Evolutionary conservation across 106 monocot species (phyloP).

Genomic region (Phalaenopsis equestris): DNA sequence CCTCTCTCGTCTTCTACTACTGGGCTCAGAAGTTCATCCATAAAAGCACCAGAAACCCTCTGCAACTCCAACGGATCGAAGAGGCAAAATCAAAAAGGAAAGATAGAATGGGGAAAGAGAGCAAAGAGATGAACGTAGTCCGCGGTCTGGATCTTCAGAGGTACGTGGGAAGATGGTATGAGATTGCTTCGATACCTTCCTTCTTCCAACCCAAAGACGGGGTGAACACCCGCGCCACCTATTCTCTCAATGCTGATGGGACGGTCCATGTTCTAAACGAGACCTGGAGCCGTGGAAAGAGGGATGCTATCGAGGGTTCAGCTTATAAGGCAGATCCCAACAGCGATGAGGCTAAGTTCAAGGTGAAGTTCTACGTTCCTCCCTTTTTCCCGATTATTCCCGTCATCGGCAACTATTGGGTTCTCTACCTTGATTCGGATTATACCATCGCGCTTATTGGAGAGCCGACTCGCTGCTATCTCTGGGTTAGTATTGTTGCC

Average conservation of each 20-base stretch:
- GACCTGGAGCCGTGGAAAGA: constrained; percentile 80
- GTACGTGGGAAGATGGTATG: constrained; percentile 99
- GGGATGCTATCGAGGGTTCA: constrained; percentile 59
- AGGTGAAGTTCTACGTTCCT: constrained; percentile 92
- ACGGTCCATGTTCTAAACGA: constrained; percentile 82
- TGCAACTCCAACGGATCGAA: neutral
- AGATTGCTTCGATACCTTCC: constrained; percentile 91
- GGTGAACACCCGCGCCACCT: constrained; percentile 75
- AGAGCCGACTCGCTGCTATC: constrained; percentile 55
- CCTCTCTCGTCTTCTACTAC: neutral
- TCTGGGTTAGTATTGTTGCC: constrained; percentile 52
- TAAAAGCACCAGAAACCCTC: neutral
- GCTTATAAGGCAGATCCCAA: constrained; percentile 59
- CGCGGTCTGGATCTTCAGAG: constrained; percentile 53
- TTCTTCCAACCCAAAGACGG: constrained; percentile 66
- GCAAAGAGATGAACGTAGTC: constrained; percentile 58
- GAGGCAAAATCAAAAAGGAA: neutral
- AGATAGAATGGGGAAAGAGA: neutral
- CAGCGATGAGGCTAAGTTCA: constrained; percentile 89
- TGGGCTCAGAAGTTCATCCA: neutral
- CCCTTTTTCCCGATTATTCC: constrained; percentile 87
- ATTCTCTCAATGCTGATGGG: constrained; percentile 51
- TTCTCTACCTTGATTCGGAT: constrained; percentile 59
- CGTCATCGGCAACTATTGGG: constrained; percentile 82
- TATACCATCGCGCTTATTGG: constrained; percentile 75